Evolutionary conservation across 73 alveolate species (phyloP).

Genomic region (Paramecium sonneborni): DNA sequence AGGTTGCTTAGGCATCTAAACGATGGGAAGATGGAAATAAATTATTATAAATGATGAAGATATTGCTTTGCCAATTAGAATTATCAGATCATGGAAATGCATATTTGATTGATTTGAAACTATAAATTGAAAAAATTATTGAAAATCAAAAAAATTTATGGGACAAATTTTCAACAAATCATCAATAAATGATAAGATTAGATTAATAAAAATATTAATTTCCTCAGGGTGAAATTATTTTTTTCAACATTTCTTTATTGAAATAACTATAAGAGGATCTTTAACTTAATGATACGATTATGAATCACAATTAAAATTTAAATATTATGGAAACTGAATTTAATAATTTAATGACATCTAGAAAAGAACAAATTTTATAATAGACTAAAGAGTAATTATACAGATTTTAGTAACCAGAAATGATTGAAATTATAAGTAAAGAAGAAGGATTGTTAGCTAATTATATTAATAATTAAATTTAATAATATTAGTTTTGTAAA

Average conservation of each 20-base stretch:
- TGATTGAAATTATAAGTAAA: neutral
- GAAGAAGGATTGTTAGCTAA: neutral
- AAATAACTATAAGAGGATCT: neutral
- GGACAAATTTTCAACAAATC: neutral
- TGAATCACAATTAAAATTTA: neutral
- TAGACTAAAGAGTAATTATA: neutral
- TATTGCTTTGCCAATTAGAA: neutral
- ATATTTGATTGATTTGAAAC: neutral
- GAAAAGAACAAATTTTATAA: neutral
- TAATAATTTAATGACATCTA: neutral
- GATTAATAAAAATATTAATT: neutral
- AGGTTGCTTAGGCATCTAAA: neutral
- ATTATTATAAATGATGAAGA: neutral
- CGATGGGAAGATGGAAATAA: neutral
- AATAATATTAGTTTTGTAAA: neutral
- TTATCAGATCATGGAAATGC: neutral
- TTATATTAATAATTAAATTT: neutral
- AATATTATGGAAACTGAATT: neutral
- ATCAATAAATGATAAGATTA: neutral
- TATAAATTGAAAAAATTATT: neutral
- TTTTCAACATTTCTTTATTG: neutral
- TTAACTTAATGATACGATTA: neutral
- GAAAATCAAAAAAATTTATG: neutral
- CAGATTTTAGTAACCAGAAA: neutral
- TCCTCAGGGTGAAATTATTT: neutral